Base-by-base conservation (phyloP, 2,329 filamentous ascomycete genomes). In the Aspergillus neotritici region DNA sequence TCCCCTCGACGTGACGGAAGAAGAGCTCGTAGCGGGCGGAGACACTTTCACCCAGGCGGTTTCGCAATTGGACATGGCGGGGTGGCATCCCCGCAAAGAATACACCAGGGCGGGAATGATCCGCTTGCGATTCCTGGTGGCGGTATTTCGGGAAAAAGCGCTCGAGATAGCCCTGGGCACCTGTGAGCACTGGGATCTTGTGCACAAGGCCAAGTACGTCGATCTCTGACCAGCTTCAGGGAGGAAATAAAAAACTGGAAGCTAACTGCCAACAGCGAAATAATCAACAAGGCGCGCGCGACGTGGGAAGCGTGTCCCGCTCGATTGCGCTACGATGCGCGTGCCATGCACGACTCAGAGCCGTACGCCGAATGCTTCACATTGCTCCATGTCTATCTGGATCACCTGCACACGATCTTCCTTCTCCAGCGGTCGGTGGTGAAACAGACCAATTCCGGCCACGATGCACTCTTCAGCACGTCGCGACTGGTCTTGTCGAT, bases 371-470 rank as follows among this genome's bases (percentile, higher is more conserved):
- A 46, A 10, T 54, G 45, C 15, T 49, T 63, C 21, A 49, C 47
- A 2, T 41, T 52, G 15, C 53, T 56, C 28, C 54, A 63, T 13
- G 46, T 60, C 21, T 65, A 65, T 46, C 50, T 66, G 12, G 62
- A 65, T 30, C 65, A 62, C 39, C 50, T 65, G 2, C 63, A 66
- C 34, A 64, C 62, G 4, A 54, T 56, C 17, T 67, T 67, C 41
- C 42, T 67, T 5, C 51, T 67, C 1, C 60, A 64, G 39, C 45
- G 64, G 14, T 55, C 61, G 15, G 48, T 65, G 11, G 56, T 61
- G 13, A 66, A 64, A 40, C 54, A 60, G 29, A 60, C 58, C 0
- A 53, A 58, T 16, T 57, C 55, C 7, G 60, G 58, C 10, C 58
- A 62, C n/a, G 55, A 54, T 21, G 50, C 54, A 10, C 58, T 66